Evolutionary conservation across 1,139 yeast genomes (phyloP).

Genomic region (Geotrichum aggregatum): DNA sequence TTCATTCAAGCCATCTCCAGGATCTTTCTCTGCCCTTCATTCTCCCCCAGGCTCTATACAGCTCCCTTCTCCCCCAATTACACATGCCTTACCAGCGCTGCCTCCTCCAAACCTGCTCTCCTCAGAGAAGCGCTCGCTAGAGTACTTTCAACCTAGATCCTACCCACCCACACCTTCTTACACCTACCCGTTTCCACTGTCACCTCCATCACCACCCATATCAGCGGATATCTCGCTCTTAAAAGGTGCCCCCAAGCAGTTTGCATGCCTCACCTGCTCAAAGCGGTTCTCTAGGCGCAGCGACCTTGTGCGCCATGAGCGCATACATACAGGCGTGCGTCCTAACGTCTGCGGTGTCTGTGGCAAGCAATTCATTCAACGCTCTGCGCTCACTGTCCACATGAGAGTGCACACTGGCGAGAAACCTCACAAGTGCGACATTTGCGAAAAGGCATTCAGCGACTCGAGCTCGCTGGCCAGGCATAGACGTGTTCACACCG

Average conservation of each 20-base stretch:
- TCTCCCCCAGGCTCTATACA: constrained; percentile 7
- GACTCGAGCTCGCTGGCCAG: constrained; percentile 43
- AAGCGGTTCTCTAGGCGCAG: constrained; percentile 54
- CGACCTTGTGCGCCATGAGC: constrained; percentile 66
- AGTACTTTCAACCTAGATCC: constrained; percentile 14
- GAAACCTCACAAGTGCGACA: constrained; percentile 45
- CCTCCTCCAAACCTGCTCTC: constrained; percentile 1
- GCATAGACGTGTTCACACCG: constrained; percentile 42
- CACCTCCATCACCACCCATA: constrained; percentile 15
- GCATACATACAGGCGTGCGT: constrained; percentile 84
- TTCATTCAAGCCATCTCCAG: constrained; percentile 4
- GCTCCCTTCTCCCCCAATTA: constrained; percentile 15
- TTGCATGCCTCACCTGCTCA: constrained; percentile 30
- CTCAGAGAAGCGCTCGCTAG: not conserved
- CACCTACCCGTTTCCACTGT: constrained; percentile 15
- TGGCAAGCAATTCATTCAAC: constrained; percentile 60
- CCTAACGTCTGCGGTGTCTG: constrained; percentile 37
- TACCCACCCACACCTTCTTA: constrained; percentile 1
- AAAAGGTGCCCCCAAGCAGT: constrained; percentile 24
- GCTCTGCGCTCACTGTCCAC: constrained; percentile 70
- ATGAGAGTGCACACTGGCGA: constrained; percentile 85
- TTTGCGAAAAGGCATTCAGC: constrained; percentile 39
- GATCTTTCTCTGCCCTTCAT: not conserved
- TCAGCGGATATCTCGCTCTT: constrained; percentile 8
- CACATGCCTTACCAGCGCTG: constrained; percentile 8